phyloP scores from a whole-genome alignment of 2,329 filamentous ascomycete species.

The Diaporthe eres region DNA sequence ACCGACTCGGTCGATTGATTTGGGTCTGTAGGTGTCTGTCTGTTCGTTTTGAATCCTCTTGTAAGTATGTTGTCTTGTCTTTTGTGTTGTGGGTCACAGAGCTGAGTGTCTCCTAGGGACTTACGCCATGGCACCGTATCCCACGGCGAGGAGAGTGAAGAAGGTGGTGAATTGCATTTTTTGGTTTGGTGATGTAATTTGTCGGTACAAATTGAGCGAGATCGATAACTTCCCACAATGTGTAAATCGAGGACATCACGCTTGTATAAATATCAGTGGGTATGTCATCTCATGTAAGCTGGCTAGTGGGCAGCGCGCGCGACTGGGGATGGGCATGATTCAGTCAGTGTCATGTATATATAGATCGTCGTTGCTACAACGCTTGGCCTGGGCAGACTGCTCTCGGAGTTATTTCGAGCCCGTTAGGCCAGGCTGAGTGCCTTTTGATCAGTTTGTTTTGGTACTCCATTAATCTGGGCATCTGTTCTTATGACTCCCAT shows the following conservation, averaged over 20 bases:
- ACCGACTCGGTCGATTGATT: neutral
- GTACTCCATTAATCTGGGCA: neutral
- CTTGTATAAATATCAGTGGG: neutral
- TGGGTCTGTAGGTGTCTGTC: neutral
- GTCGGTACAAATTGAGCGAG: neutral
- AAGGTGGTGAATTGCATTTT: neutral
- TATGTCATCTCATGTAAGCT: neutral
- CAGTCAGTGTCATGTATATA: constrained; percentile 24
- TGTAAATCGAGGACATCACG: neutral
- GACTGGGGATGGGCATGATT: constrained; percentile 10
- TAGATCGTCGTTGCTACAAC: constrained; percentile 6
- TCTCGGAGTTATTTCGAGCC: neutral
- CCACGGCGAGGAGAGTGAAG: constrained; percentile 1
- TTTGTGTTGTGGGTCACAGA: no score
- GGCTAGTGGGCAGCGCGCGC: neutral
- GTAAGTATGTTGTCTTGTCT: neutral
- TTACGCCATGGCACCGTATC: constrained; percentile 8
- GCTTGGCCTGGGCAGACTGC: constrained; percentile 7
- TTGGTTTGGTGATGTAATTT: neutral
- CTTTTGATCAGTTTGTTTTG: neutral
- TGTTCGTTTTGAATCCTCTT: neutral
- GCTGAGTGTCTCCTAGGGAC: neutral
- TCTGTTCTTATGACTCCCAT: neutral
- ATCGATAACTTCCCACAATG: neutral
- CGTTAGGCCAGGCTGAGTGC: neutral